These are phyloP conservation scores for Candida suzukii DNA, from an alignment of 805 yeast genomes.

Conservation along the genomic window DNA sequence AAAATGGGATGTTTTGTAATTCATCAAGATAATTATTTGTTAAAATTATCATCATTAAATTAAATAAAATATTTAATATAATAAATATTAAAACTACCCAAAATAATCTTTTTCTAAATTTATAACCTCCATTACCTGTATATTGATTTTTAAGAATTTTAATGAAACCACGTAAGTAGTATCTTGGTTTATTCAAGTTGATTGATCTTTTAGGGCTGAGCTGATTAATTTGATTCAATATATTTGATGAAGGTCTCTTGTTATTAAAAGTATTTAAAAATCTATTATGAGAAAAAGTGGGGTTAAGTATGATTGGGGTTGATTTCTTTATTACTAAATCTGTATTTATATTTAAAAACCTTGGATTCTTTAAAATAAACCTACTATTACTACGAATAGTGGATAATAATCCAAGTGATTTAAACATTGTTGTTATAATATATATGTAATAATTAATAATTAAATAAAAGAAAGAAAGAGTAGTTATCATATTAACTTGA, in stretches of 20 bases:
- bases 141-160: conserved; percentile 17
- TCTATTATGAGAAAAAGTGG: background rate
- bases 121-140: conserved; percentile 28
- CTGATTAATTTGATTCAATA: background rate
- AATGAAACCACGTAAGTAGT: too few relatives aligned
- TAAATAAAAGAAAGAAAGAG: too few relatives aligned
- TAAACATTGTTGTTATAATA: too few relatives aligned
- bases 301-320: background rate
- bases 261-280: background rate
- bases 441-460: too few relatives aligned
- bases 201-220: too few relatives aligned
- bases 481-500: too few relatives aligned
- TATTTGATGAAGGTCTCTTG: too few relatives aligned
- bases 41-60: conserved; percentile 25
- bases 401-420: too few relatives aligned
- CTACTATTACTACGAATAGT: too few relatives aligned
- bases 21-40: conserved; percentile 22
- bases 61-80: conserved; percentile 29
- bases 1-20: conserved; percentile 22
- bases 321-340: too few relatives aligned
- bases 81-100: conserved; percentile 34
- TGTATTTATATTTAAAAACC: too few relatives aligned
- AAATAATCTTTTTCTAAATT: conserved; percentile 38
- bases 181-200: too few relatives aligned
- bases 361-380: conserved; percentile 10